Evolutionary conservation across 2,329 filamentous ascomycete genomes (phyloP), one percentile per base, ranked within the genome.

Genomic region (Calonectria montana): DNA sequence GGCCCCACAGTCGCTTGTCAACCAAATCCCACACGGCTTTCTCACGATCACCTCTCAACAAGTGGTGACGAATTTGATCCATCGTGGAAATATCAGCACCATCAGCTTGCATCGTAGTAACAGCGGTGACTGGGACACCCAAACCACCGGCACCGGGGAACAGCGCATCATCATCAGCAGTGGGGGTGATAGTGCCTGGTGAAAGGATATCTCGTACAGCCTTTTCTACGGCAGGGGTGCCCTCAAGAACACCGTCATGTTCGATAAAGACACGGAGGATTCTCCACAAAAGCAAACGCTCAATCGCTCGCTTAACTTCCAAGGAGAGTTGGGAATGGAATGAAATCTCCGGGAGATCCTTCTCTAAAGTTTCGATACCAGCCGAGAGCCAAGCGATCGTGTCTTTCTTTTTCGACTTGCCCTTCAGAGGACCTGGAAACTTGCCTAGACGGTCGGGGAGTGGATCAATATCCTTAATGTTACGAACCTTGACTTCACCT

Each of bases 391-490:
- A 99, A 2, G 91, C 84, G 50, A 96, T 78, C 0, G 95, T 90
- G 67, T 99, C 96, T 86, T 98, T 99, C 88, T 99, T 99, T 87
- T 98, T 98, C 1, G 92, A 91, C 81, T 98, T 98, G 47, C 92
- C 90, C 82, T 93, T 95, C 31, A 99, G 86, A 3, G 97, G 97
- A 0, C 97, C 97, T 0, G 97, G 97, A 79, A 98, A 98, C 76
- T 92, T 95, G 21, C 91, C 89, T 61, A 97, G 85, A 2, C 92
- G 89, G 39, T 97, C 94, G 27, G 91, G 87, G 10, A 95, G 85
- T 5, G 94, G 91, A 53, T 94, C 86, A 35, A 94, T 87, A 50
- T 95, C 91, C 80, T 93, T 97, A 73, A 94, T 88, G 76, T 90
- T 93, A 73, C 91, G 89, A n/a, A 96, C 86, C 77, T 92, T 94